Evolutionary conservation across 805 yeast genomes (phyloP).

Genomic region (Yamadazyma tumulicola): DNA sequence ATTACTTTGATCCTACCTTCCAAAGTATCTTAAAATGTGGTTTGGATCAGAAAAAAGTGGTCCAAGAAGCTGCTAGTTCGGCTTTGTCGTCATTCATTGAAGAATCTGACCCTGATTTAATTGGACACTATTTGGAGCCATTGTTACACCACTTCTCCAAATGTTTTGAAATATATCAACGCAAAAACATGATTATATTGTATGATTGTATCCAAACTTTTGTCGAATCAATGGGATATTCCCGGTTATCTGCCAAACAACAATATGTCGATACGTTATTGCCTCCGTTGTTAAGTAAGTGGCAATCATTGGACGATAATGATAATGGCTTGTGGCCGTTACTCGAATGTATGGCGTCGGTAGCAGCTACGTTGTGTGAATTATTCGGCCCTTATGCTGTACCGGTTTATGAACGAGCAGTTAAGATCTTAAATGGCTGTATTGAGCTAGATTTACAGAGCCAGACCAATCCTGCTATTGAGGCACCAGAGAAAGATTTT

Average conservation of each 20-base stretch:
- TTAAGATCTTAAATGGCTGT: constrained; percentile 63
- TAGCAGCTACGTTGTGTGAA: constrained; percentile 84
- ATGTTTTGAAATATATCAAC: constrained; percentile 76
- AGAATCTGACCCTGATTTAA: constrained; percentile 57
- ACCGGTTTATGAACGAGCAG: constrained; percentile 77
- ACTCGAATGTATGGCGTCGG: constrained; percentile 86
- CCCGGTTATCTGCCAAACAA: constrained; percentile 50
- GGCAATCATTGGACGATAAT: constrained; percentile 72
- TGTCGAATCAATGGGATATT: constrained; percentile 69
- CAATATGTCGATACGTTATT: constrained; percentile 58
- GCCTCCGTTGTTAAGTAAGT: constrained; percentile 79
- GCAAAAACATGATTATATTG: constrained; percentile 73
- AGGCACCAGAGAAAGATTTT: constrained; percentile 86
- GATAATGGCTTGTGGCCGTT: constrained; percentile 90
- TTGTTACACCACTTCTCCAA: constrained; percentile 65
- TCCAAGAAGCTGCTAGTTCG: constrained; percentile 92
- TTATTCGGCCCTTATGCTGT: constrained; percentile 85
- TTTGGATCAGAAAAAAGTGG: constrained; percentile 81
- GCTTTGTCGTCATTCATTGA: constrained; percentile 84
- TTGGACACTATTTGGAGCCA: constrained; percentile 62
- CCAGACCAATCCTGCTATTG: constrained; percentile 60
- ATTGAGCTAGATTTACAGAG: constrained; percentile 64
- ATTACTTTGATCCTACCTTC: constrained; percentile 72
- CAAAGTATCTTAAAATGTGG: constrained; percentile 72
- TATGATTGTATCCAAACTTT: constrained; percentile 91